Evolutionary conservation across 192 early-diverging fungal genomes (phyloP).

Genomic region (Phlyctochytrium arcticum): DNA sequence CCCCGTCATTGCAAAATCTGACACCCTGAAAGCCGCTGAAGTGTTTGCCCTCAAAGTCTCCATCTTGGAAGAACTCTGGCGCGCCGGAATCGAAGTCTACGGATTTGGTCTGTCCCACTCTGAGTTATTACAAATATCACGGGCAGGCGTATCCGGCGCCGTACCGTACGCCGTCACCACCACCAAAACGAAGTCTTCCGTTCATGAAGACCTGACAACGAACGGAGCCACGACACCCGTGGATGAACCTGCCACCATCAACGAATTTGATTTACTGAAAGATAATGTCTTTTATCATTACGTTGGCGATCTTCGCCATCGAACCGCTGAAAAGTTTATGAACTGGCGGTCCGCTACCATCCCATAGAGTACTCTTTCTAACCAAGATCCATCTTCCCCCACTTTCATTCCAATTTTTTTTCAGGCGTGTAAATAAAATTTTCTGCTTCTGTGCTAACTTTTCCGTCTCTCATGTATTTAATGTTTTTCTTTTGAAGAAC

Average conservation of each 20-base stretch:
- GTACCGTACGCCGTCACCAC: slow-evolving; percentile 49
- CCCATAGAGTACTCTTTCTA: not conserved
- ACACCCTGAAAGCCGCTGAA: slow-evolving; percentile 47
- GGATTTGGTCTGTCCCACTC: slow-evolving; percentile 49
- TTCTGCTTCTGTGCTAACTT: too few relatives aligned
- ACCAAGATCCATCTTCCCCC: too few relatives aligned
- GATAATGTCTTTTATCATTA: slow-evolving; percentile 55
- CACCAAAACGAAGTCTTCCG: not conserved
- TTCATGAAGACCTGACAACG: too few relatives aligned
- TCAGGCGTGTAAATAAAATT: too few relatives aligned
- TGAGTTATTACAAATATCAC: slow-evolving; percentile 44
- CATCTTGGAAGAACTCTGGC: slow-evolving; percentile 45
- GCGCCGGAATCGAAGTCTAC: slow-evolving; percentile 56
- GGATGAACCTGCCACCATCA: not conserved
- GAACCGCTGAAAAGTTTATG: slow-evolving; percentile 56
- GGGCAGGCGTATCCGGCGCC: slow-evolving; percentile 38
- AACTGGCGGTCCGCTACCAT: slow-evolving; percentile 36
- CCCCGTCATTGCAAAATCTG: slow-evolving; percentile 65
- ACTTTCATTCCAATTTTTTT: too few relatives aligned
- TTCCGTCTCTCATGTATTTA: too few relatives aligned
- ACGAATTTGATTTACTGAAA: slow-evolving; percentile 48
- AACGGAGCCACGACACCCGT: not conserved
- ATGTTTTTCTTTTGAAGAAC: too few relatives aligned
- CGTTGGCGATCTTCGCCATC: slow-evolving; percentile 46
- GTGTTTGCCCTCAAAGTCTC: slow-evolving; percentile 50